Evolutionary conservation across 352 stramenopile species (phyloP).

Genomic region (Phytopythium ostracodes): DNA sequence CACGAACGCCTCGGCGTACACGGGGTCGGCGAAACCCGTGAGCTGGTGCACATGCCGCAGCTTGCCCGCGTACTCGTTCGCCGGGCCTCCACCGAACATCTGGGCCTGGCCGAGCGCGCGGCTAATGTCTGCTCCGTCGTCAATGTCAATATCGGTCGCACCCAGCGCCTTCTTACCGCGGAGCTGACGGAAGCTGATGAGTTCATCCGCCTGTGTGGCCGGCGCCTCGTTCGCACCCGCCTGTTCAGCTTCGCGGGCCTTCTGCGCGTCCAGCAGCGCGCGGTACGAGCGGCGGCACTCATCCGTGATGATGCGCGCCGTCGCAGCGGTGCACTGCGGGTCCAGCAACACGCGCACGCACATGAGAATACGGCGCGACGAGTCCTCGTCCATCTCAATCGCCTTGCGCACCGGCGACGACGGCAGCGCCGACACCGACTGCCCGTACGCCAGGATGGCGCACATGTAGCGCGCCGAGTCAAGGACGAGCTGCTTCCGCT

Average conservation of each 20-base stretch:
- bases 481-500: constrained; percentile 68
- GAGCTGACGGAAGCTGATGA: constrained; percentile 98
- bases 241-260: constrained; percentile 61
- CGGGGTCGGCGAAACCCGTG: constrained; percentile 98
- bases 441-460: constrained; percentile 63
- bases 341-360: constrained; percentile 95
- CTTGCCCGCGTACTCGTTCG: constrained; percentile 88
- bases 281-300: constrained; percentile 80
- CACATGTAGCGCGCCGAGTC: constrained; percentile 74
- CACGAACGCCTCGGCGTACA: constrained; percentile 99
- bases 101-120: constrained; percentile 90
- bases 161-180: constrained; percentile 90
- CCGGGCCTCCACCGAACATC: constrained; percentile 21
- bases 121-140: constrained; percentile 96
- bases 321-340: constrained; percentile 62
- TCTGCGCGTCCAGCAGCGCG: constrained; percentile 68
- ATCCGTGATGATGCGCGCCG: constrained; percentile 72
- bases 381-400: constrained; percentile 91
- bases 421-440: constrained; percentile 23
- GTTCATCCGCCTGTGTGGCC: constrained; percentile 88
- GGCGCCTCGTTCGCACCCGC: constrained; percentile 47
- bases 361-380: constrained; percentile 93
- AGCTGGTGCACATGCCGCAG: constrained; percentile 98
- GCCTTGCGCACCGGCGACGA: constrained; percentile 26
- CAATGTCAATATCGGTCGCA: constrained; percentile 96